These are phyloP conservation scores for Globisporangium lucens DNA, from an alignment of 352 stramenopile species.

Conservation along the genomic window DNA sequence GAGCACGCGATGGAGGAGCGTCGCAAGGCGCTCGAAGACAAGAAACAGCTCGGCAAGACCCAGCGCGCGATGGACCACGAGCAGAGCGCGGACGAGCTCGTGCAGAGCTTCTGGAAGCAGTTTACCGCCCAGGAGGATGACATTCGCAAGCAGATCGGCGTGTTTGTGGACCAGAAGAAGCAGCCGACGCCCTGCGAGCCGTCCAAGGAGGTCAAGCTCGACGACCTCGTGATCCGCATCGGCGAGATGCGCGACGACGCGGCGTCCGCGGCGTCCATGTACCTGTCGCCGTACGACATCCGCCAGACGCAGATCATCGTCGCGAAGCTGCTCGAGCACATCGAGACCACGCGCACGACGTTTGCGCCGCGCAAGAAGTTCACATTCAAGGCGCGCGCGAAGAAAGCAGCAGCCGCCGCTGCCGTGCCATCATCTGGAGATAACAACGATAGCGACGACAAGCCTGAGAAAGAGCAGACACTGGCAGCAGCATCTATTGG, in stretches of 20 bases:
- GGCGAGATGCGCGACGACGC: constrained; percentile 56
- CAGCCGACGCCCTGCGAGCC: constrained; percentile 38
- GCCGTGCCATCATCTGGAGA: constrained; percentile 3
- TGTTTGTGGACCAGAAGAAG: constrained; percentile 63
- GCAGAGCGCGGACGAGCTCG: constrained; percentile 46
- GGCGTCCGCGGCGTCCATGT: constrained; percentile 67
- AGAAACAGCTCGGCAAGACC: constrained; percentile 23
- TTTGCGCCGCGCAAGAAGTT: constrained; percentile 88
- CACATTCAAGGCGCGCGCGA: constrained; percentile 50
- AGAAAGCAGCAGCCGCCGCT: constrained; percentile 15
- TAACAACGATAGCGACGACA: constrained; percentile 13
- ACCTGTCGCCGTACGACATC: constrained; percentile 85
- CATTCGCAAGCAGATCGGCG: constrained; percentile 42
- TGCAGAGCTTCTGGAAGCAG: constrained; percentile 57
- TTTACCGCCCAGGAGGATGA: constrained; percentile 55
- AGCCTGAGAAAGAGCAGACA: constrained; percentile 13
- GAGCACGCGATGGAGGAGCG: constrained; percentile 47
- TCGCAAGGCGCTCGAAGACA: constrained; percentile 36
- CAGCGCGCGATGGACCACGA: constrained; percentile 31
- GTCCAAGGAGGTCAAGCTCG: constrained; percentile 42
- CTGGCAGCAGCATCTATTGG: not conserved
- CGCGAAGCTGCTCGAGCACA: constrained; percentile 49
- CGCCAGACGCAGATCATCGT: constrained; percentile 75
- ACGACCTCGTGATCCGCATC: constrained; percentile 46
- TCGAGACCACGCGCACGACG: constrained; percentile 59